Conservation (phyloP, 2,329 filamentous ascomycete genomes). For the Diaporthe velutina region DNA sequence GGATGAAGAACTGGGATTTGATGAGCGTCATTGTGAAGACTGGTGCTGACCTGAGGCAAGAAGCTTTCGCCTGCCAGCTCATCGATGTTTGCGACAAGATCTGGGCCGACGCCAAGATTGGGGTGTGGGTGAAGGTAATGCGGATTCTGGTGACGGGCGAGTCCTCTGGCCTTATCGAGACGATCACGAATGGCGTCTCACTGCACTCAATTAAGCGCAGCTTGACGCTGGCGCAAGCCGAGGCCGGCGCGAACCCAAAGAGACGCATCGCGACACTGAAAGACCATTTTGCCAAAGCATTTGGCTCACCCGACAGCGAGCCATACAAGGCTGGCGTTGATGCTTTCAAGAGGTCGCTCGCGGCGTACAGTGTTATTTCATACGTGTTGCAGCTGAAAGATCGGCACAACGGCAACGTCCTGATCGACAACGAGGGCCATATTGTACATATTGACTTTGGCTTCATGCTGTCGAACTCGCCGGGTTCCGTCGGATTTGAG, state of each 20-base stretch:
- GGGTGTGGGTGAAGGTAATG: constrained; percentile 93
- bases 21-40: constrained; percentile 91
- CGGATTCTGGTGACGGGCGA: constrained; percentile 88
- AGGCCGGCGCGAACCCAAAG: constrained; percentile 78
- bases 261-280: constrained; percentile 83
- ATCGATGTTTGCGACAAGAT: constrained; percentile 86
- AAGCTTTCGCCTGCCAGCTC: constrained; percentile 88
- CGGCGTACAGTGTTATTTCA: constrained; percentile 87
- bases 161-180: constrained; percentile 87
- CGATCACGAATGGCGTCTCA: constrained; percentile 90
- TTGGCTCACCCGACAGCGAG: constrained; percentile 77
- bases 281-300: constrained; percentile 86
- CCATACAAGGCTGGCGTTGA: constrained; percentile 79
- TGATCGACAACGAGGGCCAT: constrained; percentile 87
- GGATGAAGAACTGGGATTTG: constrained; percentile 90
- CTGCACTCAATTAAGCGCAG: constrained; percentile 87
- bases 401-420: constrained; percentile 86
- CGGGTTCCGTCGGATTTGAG: constrained; percentile 86
- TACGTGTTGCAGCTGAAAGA: constrained; percentile 89
- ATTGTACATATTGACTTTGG: constrained; percentile 92
- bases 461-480: constrained; percentile 90
- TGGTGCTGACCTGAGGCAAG: constrained; percentile 84
- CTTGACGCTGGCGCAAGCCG: constrained; percentile 80
- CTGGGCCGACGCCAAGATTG: constrained; percentile 79
- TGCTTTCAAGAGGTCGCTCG: constrained; percentile 84